Evolutionary conservation across 2,329 filamentous ascomycete species (phyloP), one percentile per base, ranked within the genome.

Genomic region (Pleoardoris graminearum): DNA sequence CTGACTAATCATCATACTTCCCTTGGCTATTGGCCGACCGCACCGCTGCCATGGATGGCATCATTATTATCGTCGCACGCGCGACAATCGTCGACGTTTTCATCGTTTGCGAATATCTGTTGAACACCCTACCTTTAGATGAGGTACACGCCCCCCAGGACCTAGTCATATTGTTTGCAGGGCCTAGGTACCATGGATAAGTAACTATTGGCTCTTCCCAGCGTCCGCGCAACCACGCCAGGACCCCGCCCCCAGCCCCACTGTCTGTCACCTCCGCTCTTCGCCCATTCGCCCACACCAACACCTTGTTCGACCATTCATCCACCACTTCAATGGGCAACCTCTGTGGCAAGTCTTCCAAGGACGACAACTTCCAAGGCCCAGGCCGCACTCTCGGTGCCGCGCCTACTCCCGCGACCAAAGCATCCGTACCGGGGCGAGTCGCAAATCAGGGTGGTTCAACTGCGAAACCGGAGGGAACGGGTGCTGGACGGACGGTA

Each of bases 301-400:
- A 30, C 46, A 51, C 41, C 54, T 36, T 39, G 45, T 27, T 45
- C 32, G 25, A 37, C n/a, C 48, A 48, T 47, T 36, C 50, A 27
- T 46, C 36, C 50, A 23, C 53, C 73, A 53, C 50, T 51, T 47
- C 50, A 59, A 96, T 97, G 92, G 92, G 92, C 54, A 93, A 91
- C 72, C 82, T 91, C 75, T 96, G 90, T 78, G 89, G 90, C 70
- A 91, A 90, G 57, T 57, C 72, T 73, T 81, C 83, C 57, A 66
- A 78, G 58, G 63, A 77, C 37, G 85, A 89, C 63, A 79, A 84
- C 72, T 94, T 91, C 77, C 76, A 84, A 47, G 83, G 84, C 48
- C 86, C 88, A 43, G 91, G 90, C 54, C 88, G 90, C 48, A 82
- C 85, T 32, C 80, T 96, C 49, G 87, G 85, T 60, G 79, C 85